Evolutionary conservation across 352 stramenopile species (phyloP).

Genomic region (Phytopythium boreale): DNA sequence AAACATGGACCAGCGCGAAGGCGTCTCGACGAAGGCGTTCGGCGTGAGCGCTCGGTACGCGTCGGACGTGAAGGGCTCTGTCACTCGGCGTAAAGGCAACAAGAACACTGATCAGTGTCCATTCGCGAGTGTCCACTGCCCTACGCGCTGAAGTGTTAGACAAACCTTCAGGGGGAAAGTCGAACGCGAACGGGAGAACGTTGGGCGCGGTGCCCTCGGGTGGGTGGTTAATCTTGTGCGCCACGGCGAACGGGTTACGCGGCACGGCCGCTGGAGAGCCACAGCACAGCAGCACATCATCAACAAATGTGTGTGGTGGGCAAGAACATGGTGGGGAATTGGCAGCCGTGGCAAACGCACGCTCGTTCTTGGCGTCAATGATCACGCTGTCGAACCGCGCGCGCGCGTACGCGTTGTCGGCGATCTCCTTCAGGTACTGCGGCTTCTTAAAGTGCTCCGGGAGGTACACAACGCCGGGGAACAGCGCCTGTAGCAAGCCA

Average conservation of each 20-base stretch:
- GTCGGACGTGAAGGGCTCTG: conserved; percentile 66
- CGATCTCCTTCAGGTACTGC: conserved; percentile 62
- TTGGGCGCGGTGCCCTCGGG: conserved; percentile 63
- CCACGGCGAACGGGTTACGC: conserved; percentile 66
- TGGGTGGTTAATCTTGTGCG: conserved; percentile 87
- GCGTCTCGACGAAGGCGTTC: conserved; percentile 79
- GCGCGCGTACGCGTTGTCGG: conserved; percentile 73
- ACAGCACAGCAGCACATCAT: neutral
- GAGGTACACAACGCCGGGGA: conserved; percentile 77
- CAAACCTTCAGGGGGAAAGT: conserved; percentile 71
- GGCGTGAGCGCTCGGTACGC: conserved; percentile 70
- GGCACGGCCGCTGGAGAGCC: conserved; percentile 39
- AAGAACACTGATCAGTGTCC: neutral
- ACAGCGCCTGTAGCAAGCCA: conserved; percentile 45
- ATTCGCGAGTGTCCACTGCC: too few species aligned
- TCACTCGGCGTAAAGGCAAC: neutral
- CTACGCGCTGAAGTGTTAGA: neutral
- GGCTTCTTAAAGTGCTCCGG: conserved; percentile 86
- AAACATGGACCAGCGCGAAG: conserved; percentile 79
- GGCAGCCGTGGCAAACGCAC: conserved; percentile 22
- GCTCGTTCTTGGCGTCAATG: conserved; percentile 79
- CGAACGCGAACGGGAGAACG: conserved; percentile 77
- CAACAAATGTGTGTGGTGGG: neutral
- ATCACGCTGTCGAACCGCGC: conserved; percentile 86
- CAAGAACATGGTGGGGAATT: neutral